Base-by-base conservation (phyloP, 306 rosid species). In the Spatholobus suberectus region DNA sequence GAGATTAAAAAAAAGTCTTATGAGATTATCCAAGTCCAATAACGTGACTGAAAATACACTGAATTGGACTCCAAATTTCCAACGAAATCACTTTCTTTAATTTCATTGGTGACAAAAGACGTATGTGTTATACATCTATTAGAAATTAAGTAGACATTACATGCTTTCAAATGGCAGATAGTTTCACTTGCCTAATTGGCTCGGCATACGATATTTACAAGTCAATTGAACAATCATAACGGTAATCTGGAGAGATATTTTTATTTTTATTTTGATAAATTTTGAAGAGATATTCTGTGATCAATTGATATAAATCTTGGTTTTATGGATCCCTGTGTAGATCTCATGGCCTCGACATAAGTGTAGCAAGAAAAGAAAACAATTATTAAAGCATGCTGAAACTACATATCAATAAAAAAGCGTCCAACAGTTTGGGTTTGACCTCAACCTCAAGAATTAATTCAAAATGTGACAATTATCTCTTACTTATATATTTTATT, bases 181-280 rank as follows among this genome's bases (percentile, higher is more conserved):
- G 59, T 75, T 76, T 85, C 85, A 93, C 98, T 98, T 95, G 99
- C 47, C 98, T 86, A 67, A 86, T 83, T 76, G 97, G 96, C 88
- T 95, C 98, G 98, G 98, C 49, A 95, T 90, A 5, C 97, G 98
- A 83, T 82, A 93, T 81, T 90, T 93, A 96, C 94, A 89, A 37
- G 93, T 92, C 90, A 81, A 76, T 85, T 87, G 93, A 49, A 90
- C 97, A 78, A 89, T 79, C 68, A 37, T 44, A 65, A 87, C 83
- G 77, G 99, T 93, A 68, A 97, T 92, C 34, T 89, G n/a, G n/a
- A n/a, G n/a, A n/a, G n/a, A n/a, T n/a, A n/a, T n/a, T n/a, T n/a
- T n/a, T n/a, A n/a, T n/a, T n/a, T n/a, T n/a, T n/a, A n/a, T n/a
- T n/a, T n/a, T n/a, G n/a, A n/a, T n/a, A n/a, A n/a, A n/a, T n/a